Evolutionary conservation across 768 basidiomycete genomes (phyloP).

Genomic region (Trichaptum fuscoviolaceum): DNA sequence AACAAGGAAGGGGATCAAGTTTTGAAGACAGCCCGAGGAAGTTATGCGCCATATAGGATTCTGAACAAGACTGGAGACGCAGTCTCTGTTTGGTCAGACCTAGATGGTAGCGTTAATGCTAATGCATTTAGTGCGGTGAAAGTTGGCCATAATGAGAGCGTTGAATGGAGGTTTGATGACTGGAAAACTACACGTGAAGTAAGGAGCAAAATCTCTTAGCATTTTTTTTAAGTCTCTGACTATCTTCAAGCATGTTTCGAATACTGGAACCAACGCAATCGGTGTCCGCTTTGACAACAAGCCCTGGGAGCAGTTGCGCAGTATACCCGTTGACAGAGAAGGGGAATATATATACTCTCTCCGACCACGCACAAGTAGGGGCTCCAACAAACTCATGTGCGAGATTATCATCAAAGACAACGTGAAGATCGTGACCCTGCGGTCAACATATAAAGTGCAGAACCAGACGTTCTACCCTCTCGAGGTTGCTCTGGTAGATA

Average conservation of each 20-base stretch:
- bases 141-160: slow-evolving; percentile 65
- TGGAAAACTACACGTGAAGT: slow-evolving; percentile 94
- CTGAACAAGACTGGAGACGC: slow-evolving; percentile 87
- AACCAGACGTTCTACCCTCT: slow-evolving; percentile 89
- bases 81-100: slow-evolving; percentile 81
- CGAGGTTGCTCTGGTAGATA: slow-evolving; percentile 87
- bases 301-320: slow-evolving; percentile 83
- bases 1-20: slow-evolving; percentile 68
- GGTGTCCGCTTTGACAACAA: slow-evolving; percentile 81
- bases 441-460: slow-evolving; percentile 88
- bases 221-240: not conserved
- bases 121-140: slow-evolving; percentile 50
- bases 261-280: slow-evolving; percentile 76
- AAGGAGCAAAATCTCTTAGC: slow-evolving; percentile 11
- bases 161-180: slow-evolving; percentile 97
- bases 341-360: slow-evolving; percentile 86
- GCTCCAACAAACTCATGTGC: slow-evolving; percentile 77
- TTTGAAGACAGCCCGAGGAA: slow-evolving; percentile 74
- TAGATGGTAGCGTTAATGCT: slow-evolving; percentile 45
- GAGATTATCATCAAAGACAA: slow-evolving; percentile 88
- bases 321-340: slow-evolving; percentile 89
- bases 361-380: slow-evolving; percentile 72
- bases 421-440: slow-evolving; percentile 89
- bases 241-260: slow-evolving; percentile 48
- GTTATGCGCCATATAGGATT: slow-evolving; percentile 90